These are phyloP conservation scores for Tuber indicum DNA, from an alignment of 495 filamentous ascomycete species.

Conservation along the genomic window DNA sequence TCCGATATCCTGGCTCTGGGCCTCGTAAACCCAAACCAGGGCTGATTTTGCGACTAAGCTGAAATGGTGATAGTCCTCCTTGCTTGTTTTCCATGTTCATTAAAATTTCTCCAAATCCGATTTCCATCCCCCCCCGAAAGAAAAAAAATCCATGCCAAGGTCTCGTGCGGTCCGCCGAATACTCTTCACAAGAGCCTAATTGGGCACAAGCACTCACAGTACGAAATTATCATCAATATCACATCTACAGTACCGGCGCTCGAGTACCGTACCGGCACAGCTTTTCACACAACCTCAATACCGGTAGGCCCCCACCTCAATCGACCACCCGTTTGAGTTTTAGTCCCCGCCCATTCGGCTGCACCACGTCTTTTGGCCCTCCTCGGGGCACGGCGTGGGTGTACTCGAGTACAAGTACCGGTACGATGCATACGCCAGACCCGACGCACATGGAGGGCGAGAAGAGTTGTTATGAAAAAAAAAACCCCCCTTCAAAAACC, in stretches of 20 bases:
- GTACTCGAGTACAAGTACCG: not conserved
- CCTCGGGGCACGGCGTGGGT: not conserved
- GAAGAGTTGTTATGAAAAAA: not conserved
- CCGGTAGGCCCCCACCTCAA: no score
- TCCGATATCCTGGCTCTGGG: not conserved
- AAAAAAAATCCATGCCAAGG: not conserved
- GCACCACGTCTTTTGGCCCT: not conserved
- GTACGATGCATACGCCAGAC: not conserved
- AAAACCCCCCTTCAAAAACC: not conserved
- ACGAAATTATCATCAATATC: not conserved
- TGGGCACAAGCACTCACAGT: not conserved
- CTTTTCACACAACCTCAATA: no score
- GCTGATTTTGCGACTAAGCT: not conserved
- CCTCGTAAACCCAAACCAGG: not conserved
- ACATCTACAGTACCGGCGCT: no score
- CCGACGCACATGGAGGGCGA: not conserved
- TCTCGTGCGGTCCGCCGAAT: not conserved
- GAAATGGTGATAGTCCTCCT: slow-evolving; percentile 2
- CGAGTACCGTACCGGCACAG: no score
- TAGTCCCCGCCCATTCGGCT: not conserved
- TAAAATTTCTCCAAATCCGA: not conserved
- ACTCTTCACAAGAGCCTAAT: not conserved
- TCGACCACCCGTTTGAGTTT: no score
- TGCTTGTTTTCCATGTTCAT: not conserved
- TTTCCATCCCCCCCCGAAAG: not conserved